These are phyloP conservation scores for Backusella luteola DNA, from an alignment of 192 early-diverging fungal species.

Conservation along the genomic window DNA sequence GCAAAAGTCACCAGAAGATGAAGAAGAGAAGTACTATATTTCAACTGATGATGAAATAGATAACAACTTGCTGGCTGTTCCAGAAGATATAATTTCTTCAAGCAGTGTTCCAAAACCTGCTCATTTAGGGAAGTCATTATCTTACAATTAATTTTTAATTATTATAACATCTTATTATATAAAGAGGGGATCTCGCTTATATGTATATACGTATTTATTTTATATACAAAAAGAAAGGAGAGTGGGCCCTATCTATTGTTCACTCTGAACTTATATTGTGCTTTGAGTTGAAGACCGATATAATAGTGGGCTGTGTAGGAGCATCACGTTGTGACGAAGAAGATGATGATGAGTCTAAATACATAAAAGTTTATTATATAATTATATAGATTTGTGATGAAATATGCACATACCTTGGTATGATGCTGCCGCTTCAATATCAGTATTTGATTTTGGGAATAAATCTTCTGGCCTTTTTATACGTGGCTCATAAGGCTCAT, in stretches of 20 bases:
- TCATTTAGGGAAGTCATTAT: background rate
- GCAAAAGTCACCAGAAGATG: background rate
- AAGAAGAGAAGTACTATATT: background rate
- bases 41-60: background rate
- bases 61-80: background rate
- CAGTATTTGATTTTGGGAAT: conserved; percentile 6
- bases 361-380: background rate
- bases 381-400: background rate
- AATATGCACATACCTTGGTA: background rate
- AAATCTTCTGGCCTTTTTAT: background rate
- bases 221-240: background rate
- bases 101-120: background rate
- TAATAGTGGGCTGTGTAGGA: background rate
- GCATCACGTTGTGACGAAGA: background rate
- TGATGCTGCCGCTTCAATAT: background rate
- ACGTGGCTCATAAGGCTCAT: conserved; percentile 14
- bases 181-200: background rate
- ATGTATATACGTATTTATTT: background rate
- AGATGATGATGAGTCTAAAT: background rate
- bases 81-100: background rate
- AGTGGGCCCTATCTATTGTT: background rate
- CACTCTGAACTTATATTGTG: background rate
- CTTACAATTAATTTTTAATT: background rate
- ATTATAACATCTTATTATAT: background rate
- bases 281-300: background rate